phyloP scores from a whole-genome alignment of 176 grass and related monocot genomes.

The Neostapfia colusana region DNA sequence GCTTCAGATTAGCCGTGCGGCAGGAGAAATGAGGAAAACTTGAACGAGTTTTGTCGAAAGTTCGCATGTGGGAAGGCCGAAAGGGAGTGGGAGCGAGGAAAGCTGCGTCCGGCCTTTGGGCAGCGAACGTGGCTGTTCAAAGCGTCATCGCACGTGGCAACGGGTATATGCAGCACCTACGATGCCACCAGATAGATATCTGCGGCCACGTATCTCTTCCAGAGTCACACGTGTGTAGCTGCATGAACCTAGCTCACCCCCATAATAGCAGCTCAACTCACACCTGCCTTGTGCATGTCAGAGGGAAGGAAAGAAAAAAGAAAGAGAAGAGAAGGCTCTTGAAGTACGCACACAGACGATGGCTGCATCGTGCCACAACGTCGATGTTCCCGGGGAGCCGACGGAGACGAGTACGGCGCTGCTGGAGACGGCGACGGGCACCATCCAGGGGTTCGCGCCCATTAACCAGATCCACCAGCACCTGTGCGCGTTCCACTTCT shows the following conservation, averaged over 20 bases:
- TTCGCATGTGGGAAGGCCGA: too few relatives aligned
- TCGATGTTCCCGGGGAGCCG: conserved; percentile 61
- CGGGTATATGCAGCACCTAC: not conserved
- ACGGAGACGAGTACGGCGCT: conserved; percentile 63
- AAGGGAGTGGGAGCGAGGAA: too few relatives aligned
- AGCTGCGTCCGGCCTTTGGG: too few relatives aligned
- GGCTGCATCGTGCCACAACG: conserved; percentile 47
- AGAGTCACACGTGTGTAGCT: conserved; percentile 30
- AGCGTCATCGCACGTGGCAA: not conserved
- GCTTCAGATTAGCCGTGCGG: too few relatives aligned
- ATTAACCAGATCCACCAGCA: conserved; percentile 81
- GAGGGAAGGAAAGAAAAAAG: fast-evolving
- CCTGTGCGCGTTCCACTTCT: conserved; percentile 94
- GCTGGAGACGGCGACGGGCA: conserved; percentile 67
- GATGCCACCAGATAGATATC: not conserved
- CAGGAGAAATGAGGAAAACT: too few relatives aligned
- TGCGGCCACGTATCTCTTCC: conserved; percentile 16
- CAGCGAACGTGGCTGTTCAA: too few relatives aligned
- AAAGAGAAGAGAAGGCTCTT: fast-evolving
- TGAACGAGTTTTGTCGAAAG: too few relatives aligned
- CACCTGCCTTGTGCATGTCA: not conserved
- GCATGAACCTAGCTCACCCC: not conserved
- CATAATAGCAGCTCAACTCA: not conserved
- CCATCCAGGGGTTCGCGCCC: conserved; percentile 72
- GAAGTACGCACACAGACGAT: not conserved